Base-by-base conservation (phyloP, 331 rosid species). In the Quercus lobata region DNA sequence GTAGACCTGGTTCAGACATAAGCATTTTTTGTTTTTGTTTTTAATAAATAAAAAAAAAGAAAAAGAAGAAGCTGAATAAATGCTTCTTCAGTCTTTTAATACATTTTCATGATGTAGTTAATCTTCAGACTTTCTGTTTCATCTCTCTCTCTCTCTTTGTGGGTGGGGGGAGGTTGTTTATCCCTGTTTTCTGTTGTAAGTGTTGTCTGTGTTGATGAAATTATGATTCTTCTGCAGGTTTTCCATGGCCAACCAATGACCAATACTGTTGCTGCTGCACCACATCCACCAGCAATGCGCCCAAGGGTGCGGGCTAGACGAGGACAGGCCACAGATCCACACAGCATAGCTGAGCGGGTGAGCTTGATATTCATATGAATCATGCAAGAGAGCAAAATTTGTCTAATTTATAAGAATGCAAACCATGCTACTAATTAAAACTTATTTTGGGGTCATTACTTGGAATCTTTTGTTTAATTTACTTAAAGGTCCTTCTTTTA, bases 281-380 rank as follows among this genome's bases (percentile, higher is more conserved):
- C 96, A 2, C 93, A 91, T 81, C 97, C 97, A 22, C 98, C 99
- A 3, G 78, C 91, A 60, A 92, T 93, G 99, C 97, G 98, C 56
- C 99, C 98, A 12, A 89, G 99, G 86, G 92, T 96, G 73, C 90
- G 99, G 62, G 98, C 99, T 57, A 88, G 98, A 87, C 88, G 99
- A 85, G 99, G 99, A 74, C 99, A 96, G 82, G 99, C 99, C 75
- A 96, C 99, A 11, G 99, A 96, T 89, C 98, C 99, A 61, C 99
- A 96, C 81, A 96, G 99, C 89, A 96, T 93, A 72, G 99, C 99
- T 75, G 99, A 96, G 86, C 89, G 99, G 91, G 99, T 91, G 83
- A 75, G 89, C 72, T 68, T 57, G 69, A 21, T 35, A 17, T 75
- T 83, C 24, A 34, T 34, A 68, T 35, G 60, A n/a, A 44, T 69